Percentiles rank a stretch among this genome's conserved stretches.
Evolutionary conservation across 805 yeast genomes (phyloP).

Genomic region (Zygotorulaspora florentina): DNA sequence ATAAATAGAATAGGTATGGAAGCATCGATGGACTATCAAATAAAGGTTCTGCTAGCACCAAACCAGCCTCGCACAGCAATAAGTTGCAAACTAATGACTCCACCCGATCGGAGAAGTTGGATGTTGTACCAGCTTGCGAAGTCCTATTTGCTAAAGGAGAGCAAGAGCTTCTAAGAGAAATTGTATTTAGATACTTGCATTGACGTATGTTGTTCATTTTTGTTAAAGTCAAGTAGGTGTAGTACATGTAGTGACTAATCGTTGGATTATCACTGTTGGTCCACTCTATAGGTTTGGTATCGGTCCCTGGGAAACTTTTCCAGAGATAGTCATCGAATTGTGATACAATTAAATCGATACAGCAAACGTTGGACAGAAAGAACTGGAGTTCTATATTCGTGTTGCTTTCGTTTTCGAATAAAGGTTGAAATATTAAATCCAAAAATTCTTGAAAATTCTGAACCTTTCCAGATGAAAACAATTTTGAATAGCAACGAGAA

Average conservation of each 20-base stretch:
- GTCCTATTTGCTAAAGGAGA: conserved; percentile 23
- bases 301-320: conserved; percentile 23
- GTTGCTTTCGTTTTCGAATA: conserved; percentile 28
- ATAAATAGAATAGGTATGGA: conserved; percentile 26
- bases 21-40: conserved; percentile 24
- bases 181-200: conserved; percentile 17
- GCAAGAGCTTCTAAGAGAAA: conserved; percentile 25
- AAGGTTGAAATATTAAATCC: conserved; percentile 33
- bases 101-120: conserved; percentile 25
- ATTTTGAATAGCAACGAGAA: conserved; percentile 31
- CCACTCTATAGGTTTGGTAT: conserved; percentile 30
- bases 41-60: conserved; percentile 29
- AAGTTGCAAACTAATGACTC: conserved; percentile 31
- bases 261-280: conserved; percentile 37
- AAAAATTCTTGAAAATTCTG: conserved; percentile 34
- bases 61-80: conserved; percentile 30
- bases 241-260: conserved; percentile 38
- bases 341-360: conserved; percentile 32
- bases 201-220: conserved; percentile 18
- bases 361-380: conserved; percentile 32
- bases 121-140: conserved; percentile 26
- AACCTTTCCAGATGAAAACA: conserved; percentile 23
- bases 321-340: conserved; percentile 26
- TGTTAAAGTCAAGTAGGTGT: conserved; percentile 28
- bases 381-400: conserved; percentile 29